Evolutionary conservation across 2,329 filamentous ascomycete genomes (phyloP).

Genomic region (Neoarthrinium moseri): DNA sequence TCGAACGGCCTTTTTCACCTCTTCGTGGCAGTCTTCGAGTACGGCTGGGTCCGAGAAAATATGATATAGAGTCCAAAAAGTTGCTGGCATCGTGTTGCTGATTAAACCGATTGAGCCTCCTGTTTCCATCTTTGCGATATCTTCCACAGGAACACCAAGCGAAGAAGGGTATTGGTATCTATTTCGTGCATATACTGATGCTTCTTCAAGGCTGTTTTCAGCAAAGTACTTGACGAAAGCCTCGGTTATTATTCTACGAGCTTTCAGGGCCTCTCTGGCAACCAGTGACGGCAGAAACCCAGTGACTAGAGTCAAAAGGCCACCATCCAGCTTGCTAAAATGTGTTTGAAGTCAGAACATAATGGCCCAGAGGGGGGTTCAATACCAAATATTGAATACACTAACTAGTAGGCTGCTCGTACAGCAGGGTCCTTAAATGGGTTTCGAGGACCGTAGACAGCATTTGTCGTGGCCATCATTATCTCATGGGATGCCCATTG

Average conservation of each 20-base stretch:
- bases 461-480: slow-evolving; percentile 11
- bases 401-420: slow-evolving; percentile 33
- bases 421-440: slow-evolving; percentile 6
- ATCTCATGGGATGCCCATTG: slow-evolving; percentile 8
- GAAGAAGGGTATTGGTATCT: slow-evolving; percentile 6
- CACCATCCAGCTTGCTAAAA: slow-evolving; percentile 9
- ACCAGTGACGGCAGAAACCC: slow-evolving; percentile 10
- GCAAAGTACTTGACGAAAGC: slow-evolving; percentile 10
- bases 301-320: slow-evolving; percentile 11
- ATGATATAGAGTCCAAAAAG: slow-evolving; percentile 15
- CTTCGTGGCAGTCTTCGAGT: slow-evolving; percentile 12
- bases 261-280: slow-evolving; percentile 5
- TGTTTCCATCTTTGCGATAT: slow-evolving; percentile 11
- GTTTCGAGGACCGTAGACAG: slow-evolving; percentile 5
- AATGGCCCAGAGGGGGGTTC: too few species aligned
- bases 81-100: slow-evolving; percentile 12
- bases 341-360: neutral
- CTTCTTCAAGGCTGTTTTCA: slow-evolving; percentile 3
- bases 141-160: slow-evolving; percentile 4
- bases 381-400: too few species aligned
- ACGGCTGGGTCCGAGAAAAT: slow-evolving; percentile 12
- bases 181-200: slow-evolving; percentile 8
- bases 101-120: slow-evolving; percentile 9
- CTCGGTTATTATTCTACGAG: slow-evolving; percentile 9
- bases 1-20: slow-evolving; percentile 2